phyloP scores from a whole-genome alignment of 768 basidiomycete genomes.

The Podaxis sp. region DNA sequence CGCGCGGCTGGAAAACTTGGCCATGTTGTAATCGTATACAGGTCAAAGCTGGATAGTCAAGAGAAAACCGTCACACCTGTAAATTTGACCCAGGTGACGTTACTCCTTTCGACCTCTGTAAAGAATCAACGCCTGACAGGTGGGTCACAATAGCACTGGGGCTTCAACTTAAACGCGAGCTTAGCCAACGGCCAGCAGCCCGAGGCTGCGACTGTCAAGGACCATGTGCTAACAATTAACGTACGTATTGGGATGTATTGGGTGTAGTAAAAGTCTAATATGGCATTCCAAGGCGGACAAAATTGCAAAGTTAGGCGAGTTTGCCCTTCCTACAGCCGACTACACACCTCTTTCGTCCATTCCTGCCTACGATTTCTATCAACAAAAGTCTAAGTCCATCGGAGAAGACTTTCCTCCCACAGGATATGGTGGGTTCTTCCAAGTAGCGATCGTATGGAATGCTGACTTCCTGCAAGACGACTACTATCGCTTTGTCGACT shows the following conservation, averaged over 20 bases:
- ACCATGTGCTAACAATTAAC: slow-evolving; percentile 44
- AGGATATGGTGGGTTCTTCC: slow-evolving; percentile 51
- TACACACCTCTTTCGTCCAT: slow-evolving; percentile 46
- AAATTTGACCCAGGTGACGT: slow-evolving; percentile 68
- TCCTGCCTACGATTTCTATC: slow-evolving; percentile 45
- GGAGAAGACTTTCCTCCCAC: slow-evolving; percentile 53
- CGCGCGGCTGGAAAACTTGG: slow-evolving; percentile 41
- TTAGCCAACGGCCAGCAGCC: slow-evolving; percentile 33
- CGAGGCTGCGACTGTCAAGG: slow-evolving; percentile 47
- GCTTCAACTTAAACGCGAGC: slow-evolving; percentile 78
- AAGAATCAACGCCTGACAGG: not conserved
- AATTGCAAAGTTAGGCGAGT: slow-evolving; percentile 49
- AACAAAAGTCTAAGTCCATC: slow-evolving; percentile 40
- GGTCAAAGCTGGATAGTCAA: slow-evolving; percentile 58
- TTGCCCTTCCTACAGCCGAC: slow-evolving; percentile 50
- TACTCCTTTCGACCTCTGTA: slow-evolving; percentile 4
- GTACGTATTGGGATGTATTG: slow-evolving; percentile 20
- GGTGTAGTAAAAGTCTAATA: not conserved
- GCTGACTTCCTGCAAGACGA: slow-evolving; percentile 44
- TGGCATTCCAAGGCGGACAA: slow-evolving; percentile 42
- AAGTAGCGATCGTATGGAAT: not conserved
- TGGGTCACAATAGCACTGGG: slow-evolving; percentile 59
- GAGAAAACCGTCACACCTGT: slow-evolving; percentile 60
- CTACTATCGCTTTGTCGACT: slow-evolving; percentile 55
- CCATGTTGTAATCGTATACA: slow-evolving; percentile 64